A percentile compares a stretch with the other conserved stretches of the same genome.
Conservation (phyloP, 2,329 filamentous ascomycete species). For the Fusarium sp. region DNA sequence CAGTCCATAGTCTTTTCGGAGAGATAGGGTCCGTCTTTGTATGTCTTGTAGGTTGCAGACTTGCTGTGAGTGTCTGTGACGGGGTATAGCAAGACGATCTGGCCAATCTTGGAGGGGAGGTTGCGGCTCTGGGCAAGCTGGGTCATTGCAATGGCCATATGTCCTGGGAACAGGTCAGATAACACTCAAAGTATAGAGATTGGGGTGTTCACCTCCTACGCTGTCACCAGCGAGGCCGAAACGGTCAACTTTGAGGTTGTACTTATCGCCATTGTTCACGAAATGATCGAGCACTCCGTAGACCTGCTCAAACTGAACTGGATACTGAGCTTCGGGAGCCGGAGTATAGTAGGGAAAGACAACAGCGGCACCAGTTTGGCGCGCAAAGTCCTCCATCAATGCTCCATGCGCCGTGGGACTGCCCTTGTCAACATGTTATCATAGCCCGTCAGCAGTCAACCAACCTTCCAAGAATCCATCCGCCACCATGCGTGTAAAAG, state of each 20-base stretch:
- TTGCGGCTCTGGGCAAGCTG: slow-evolving; percentile 8
- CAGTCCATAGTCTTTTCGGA: slow-evolving; percentile 30
- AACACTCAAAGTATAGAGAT: accelerated
- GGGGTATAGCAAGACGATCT: slow-evolving; percentile 16
- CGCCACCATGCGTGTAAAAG: slow-evolving; percentile 25
- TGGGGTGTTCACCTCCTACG: neutral
- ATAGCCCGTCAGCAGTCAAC: accelerated
- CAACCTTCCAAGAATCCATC: slow-evolving; percentile 27
- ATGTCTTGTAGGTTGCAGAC: slow-evolving; percentile 14
- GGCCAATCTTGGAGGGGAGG: neutral
- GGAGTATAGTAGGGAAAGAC: slow-evolving; percentile 25
- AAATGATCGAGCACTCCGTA: slow-evolving; percentile 17
- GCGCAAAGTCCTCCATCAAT: slow-evolving; percentile 21
- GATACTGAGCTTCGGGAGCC: slow-evolving; percentile 22
- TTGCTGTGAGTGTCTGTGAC: slow-evolving; percentile 22
- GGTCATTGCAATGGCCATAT: slow-evolving; percentile 24
- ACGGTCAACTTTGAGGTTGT: neutral
- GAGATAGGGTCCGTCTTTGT: slow-evolving; percentile 18
- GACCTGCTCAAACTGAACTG: slow-evolving; percentile 17
- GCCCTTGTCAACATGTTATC: neutral
- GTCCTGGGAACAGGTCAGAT: neutral
- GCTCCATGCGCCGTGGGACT: slow-evolving; percentile 9
- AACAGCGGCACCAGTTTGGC: slow-evolving; percentile 21
- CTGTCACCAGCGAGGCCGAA: slow-evolving; percentile 21
- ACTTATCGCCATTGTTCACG: neutral